Evolutionary conservation across 108 stramenopile species (phyloP).

Genomic region (Ochromonas danica): DNA sequence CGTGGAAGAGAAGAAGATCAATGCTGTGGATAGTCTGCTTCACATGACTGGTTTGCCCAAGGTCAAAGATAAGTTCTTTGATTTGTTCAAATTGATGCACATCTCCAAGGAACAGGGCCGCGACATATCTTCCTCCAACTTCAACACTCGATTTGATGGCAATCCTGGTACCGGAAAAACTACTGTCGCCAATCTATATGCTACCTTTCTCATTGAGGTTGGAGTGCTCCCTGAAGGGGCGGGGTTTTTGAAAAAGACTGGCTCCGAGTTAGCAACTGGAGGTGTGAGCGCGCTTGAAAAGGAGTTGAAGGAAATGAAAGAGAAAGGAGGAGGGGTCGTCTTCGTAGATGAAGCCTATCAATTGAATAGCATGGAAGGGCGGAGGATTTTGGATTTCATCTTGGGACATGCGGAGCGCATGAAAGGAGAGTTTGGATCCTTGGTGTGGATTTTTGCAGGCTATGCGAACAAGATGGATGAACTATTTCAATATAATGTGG

Average conservation of each 20-base stretch:
- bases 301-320: not conserved
- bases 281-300: not conserved
- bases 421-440: conserved; percentile 42
- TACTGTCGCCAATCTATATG: not conserved
- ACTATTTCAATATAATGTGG: conserved; percentile 45
- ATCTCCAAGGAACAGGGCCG: no score
- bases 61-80: no score
- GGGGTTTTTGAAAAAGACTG: not conserved
- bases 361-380: conserved; percentile 43
- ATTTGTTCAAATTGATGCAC: no score
- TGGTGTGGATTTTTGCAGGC: conserved; percentile 48
- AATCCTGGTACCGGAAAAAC: conserved; percentile 45
- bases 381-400: conserved; percentile 20
- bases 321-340: conserved; percentile 41
- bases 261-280: not conserved
- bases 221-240: not conserved
- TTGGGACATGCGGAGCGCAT: conserved; percentile 44
- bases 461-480: conserved; percentile 46
- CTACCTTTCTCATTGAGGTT: not conserved
- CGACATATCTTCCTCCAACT: no score
- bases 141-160: conserved; percentile 49
- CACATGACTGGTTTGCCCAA: not conserved
- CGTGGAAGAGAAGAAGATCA: no score
- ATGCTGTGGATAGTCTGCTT: not conserved
- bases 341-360: conserved; percentile 54